Evolutionary conservation across 2,329 filamentous ascomycete genomes (phyloP).

Genomic region (Juglanconis juglandina): DNA sequence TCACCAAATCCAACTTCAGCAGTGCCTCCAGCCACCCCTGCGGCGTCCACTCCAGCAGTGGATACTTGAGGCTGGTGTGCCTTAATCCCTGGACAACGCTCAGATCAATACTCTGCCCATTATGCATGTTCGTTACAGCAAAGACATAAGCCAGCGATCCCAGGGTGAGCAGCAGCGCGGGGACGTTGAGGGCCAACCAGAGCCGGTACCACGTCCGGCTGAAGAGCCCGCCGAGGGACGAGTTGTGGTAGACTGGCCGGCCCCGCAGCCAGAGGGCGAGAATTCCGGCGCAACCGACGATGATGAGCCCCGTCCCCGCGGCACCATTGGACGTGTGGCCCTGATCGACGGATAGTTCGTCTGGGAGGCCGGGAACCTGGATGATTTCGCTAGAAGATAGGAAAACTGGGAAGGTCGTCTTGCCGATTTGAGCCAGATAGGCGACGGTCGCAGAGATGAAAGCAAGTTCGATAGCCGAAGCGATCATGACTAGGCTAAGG

Average conservation of each 20-base stretch:
- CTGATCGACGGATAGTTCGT: slow-evolving; percentile 34
- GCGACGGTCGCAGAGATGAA: slow-evolving; percentile 37
- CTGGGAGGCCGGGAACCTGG: slow-evolving; percentile 28
- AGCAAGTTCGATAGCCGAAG: slow-evolving; percentile 36
- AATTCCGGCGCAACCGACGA: slow-evolving; percentile 32
- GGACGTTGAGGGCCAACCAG: slow-evolving; percentile 33
- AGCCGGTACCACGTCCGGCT: slow-evolving; percentile 28
- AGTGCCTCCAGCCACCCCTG: slow-evolving; percentile 37
- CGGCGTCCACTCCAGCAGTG: slow-evolving; percentile 33
- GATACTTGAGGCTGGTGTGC: slow-evolving; percentile 26
- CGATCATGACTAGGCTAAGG: slow-evolving; percentile 32
- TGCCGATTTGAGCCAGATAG: slow-evolving; percentile 33
- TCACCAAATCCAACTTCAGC: slow-evolving; percentile 27
- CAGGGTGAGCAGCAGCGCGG: slow-evolving; percentile 33
- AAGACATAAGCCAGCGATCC: slow-evolving; percentile 36
- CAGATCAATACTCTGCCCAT: slow-evolving; percentile 30
- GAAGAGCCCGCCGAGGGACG: slow-evolving; percentile 8
- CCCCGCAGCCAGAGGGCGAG: slow-evolving; percentile 29
- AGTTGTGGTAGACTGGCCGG: slow-evolving; percentile 22
- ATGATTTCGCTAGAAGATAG: slow-evolving; percentile 25
- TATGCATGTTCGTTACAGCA: slow-evolving; percentile 27
- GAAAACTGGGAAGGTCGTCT: slow-evolving; percentile 29
- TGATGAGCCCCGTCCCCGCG: slow-evolving; percentile 33
- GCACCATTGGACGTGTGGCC: slow-evolving; percentile 42
- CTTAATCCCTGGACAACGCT: slow-evolving; percentile 20